Base-by-base conservation (phyloP, 2,329 filamentous ascomycete genomes). In the Aureobasidium mangrovei region DNA sequence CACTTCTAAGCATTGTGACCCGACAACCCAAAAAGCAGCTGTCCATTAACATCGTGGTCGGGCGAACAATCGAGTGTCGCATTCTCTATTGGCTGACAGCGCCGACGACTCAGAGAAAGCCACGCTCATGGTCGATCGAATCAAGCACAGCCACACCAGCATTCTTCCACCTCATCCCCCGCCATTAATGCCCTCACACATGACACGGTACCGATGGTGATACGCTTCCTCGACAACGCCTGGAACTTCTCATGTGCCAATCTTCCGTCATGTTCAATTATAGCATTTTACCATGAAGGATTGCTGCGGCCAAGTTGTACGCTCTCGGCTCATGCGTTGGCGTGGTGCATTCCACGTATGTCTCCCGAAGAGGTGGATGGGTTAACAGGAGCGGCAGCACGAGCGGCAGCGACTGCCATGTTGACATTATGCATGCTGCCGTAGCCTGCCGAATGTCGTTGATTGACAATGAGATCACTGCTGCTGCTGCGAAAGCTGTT, bases 361-460 rank as follows among this genome's bases (percentile, higher is more conserved):
- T 51, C 38, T 42, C 38, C 18, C 6, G 29, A 27, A 41, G 47
- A 29, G 2, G 41, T 51, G 27, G 47, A 38, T 31, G 47, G 42
- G 39, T 51, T 18, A 4, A 29, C 26, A 42, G 38, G 26, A 27
- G 24, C 28, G 29, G 44, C 44, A 41, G 53, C 32, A 27, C 44
- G 43, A 24, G 53, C 45, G 26, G 53, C 38, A 47, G 45, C 39
- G n/a, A 49, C 44, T 26, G 53, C 44, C 24, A 49, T 40, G 26
- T 43, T 55, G 29, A 33, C 32, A 28, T 43, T 32, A 8, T 48
- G 54, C 42, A 56, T 24, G 33, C 41, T 41, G 41, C 29, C 33
- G 26, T 53, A 45, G 8, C 42, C 31, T 29, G 35, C 33, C 28
- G 35, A 38, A 26, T 43, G 32, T 29, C 53, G 26, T 35, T 52